Evolutionary conservation across 1,139 yeast species (phyloP).

Genomic region (Sugiyamaella grinbergsii): DNA sequence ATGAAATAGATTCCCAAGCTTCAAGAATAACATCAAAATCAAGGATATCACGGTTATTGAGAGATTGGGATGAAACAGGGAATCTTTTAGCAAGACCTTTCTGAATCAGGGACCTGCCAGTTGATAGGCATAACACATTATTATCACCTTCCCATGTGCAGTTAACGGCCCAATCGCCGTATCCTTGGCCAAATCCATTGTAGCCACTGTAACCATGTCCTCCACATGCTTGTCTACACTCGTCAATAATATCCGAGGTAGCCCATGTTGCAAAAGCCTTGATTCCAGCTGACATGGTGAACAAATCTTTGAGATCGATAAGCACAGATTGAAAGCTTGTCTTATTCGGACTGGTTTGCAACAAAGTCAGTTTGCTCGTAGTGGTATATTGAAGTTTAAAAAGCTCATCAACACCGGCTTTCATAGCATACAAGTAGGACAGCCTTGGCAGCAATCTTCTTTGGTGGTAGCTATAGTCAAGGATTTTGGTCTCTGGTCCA

Average conservation of each 20-base stretch:
- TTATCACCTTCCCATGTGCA: slow-evolving; percentile 99
- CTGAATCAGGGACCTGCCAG: slow-evolving; percentile 56
- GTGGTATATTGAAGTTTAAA: slow-evolving; percentile 9
- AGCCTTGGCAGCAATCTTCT: slow-evolving; percentile 78
- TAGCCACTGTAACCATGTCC: slow-evolving; percentile 94
- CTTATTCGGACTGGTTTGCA: slow-evolving; percentile 55
- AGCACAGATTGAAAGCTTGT: slow-evolving; percentile 48
- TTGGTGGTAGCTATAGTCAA: slow-evolving; percentile 86
- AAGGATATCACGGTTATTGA: slow-evolving; percentile 37
- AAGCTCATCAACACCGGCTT: slow-evolving; percentile 69
- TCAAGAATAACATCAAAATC: slow-evolving; percentile 42
- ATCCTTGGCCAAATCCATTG: slow-evolving; percentile 87
- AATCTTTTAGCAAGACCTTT: slow-evolving; percentile 36
- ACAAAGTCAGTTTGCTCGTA: slow-evolving; percentile 27
- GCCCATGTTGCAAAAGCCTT: slow-evolving; percentile 92
- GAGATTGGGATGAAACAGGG: slow-evolving; percentile 30
- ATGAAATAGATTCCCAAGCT: slow-evolving; percentile 48
- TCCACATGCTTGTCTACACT: slow-evolving; percentile 92
- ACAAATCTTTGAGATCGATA: slow-evolving; percentile 69
- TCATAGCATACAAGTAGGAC: slow-evolving; percentile 77
- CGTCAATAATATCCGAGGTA: slow-evolving; percentile 75
- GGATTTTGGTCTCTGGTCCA: slow-evolving; percentile 48
- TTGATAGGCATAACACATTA: slow-evolving; percentile 77
- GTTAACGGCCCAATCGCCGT: slow-evolving; percentile 91
- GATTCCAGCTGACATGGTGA: slow-evolving; percentile 83